A percentile compares a stretch with the other conserved stretches of the same genome.
Evolutionary conservation across 768 basidiomycete species (phyloP).

Genomic region (Crucibulum laeve): DNA sequence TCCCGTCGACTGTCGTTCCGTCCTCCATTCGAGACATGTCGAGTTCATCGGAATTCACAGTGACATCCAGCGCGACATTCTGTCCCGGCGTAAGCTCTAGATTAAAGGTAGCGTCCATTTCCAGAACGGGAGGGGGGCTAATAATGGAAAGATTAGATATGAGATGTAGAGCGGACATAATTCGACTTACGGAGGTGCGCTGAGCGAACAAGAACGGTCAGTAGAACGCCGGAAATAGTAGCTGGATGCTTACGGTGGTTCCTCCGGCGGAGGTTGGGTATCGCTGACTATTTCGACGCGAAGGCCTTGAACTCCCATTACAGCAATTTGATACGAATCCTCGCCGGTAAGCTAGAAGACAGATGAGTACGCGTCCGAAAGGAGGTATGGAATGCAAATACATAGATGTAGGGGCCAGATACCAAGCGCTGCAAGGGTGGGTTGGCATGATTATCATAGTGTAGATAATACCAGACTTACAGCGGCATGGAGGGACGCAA

Average conservation of each 20-base stretch:
- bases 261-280: constrained; percentile 79
- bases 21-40: constrained; percentile 93
- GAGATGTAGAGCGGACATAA: constrained; percentile 1
- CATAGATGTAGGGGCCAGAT: constrained; percentile 81
- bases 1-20: constrained; percentile 78
- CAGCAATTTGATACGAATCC: constrained; percentile 88
- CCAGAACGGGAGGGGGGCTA: constrained; percentile 68
- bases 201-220: constrained; percentile 17
- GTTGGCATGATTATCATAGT: constrained; percentile 8
- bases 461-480: constrained; percentile 37
- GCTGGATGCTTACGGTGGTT: constrained; percentile 65
- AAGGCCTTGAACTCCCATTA: constrained; percentile 75
- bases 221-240: constrained; percentile 15
- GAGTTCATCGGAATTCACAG: constrained; percentile 73
- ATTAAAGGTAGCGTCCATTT: constrained; percentile 85
- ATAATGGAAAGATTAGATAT: constrained; percentile 1
- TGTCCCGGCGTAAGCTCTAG: constrained; percentile 79
- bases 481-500: constrained; percentile 78
- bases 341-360: constrained; percentile 67
- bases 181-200: constrained; percentile 42
- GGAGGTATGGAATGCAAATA: constrained; percentile 26
- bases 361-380: constrained; percentile 9
- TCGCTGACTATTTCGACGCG: constrained; percentile 86
- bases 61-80: constrained; percentile 75
- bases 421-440: constrained; percentile 58